Base-by-base conservation (phyloP, 352 stramenopile species). In the Globisporangium spiculum region DNA sequence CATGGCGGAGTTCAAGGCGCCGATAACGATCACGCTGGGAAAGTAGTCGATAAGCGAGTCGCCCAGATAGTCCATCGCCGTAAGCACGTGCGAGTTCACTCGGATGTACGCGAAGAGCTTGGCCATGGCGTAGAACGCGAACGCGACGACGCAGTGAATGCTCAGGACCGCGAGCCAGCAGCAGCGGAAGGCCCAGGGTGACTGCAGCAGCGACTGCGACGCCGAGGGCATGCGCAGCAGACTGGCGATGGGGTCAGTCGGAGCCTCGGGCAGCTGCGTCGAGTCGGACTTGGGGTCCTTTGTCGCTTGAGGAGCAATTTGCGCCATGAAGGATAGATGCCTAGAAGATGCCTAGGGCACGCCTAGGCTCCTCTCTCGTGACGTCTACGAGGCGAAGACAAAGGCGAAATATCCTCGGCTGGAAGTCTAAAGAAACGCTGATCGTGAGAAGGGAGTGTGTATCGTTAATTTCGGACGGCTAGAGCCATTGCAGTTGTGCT, bases 31-130 rank as follows among this genome's bases (percentile, higher is more conserved):
- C 27, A 66, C 61, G 12, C 27, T 34, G 1, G 61, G 48, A 16
- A 66, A 56, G 22, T 50, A 66, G 48, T 38, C 48, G 61, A 60
- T 24, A 7, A 53, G 27, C 44, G 61, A 66, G n/a, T 24, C 6
- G 5, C 48, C 61, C 27, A 66, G 30, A 32, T 66, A 66, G 30
- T 54, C 22, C 48, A 60, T 56, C 20, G 52, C 52, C n/a, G 16
- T 38, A 30, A 54, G 61, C 32, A 53, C 61, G 9, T 66, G 50
- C 16, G 22, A 16, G 7, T 32, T 36, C 61, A 48, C 61, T 48
- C 30, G 14, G 48, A 60, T 56, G 50, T 66, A 66, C 61, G 18
- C 48, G 34, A 30, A 48, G 30, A 66, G 61, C 22, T 20, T 27
- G n/a, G 32, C 61, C 22, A 59, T 44, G 50, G 52, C 14, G 8